Percentiles rank a stretch among this genome's conserved stretches.
Evolutionary conservation across 768 basidiomycete species (phyloP).

Genomic region (Strobilomyces dryophilus): DNA sequence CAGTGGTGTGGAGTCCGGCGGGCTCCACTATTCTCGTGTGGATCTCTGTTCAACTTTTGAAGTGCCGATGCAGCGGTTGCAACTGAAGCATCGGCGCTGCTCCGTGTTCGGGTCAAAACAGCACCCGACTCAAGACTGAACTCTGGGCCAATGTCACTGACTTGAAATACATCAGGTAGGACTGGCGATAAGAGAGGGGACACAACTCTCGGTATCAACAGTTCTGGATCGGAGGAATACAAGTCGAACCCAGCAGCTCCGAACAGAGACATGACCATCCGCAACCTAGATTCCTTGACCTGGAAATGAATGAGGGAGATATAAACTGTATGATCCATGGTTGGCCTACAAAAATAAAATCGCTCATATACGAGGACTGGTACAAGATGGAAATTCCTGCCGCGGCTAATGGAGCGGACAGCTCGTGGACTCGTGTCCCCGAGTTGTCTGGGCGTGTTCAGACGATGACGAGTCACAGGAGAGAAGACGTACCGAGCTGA

Average conservation of each 20-base stretch:
- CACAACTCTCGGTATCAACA: constrained; percentile 27
- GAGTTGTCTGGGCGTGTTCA: constrained; percentile 48
- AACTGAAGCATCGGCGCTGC: constrained; percentile 33
- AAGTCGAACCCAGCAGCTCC: constrained; percentile 61
- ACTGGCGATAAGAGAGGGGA: constrained; percentile 32
- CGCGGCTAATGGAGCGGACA: constrained; percentile 71
- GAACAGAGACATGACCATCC: constrained; percentile 60
- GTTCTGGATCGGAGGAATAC: constrained; percentile 45
- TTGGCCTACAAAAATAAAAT: constrained; percentile 69
- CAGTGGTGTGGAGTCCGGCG: constrained; percentile 5
- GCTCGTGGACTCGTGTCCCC: constrained; percentile 68
- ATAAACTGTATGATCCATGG: not conserved
- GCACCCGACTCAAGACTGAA: constrained; percentile 35
- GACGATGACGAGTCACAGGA: not conserved
- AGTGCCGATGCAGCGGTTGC: constrained; percentile 9
- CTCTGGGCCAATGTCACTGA: constrained; percentile 27
- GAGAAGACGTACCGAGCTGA: constrained; percentile 47
- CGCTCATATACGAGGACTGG: constrained; percentile 78
- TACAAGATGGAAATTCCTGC: constrained; percentile 80
- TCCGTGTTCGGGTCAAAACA: constrained; percentile 47
- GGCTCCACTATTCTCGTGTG: constrained; percentile 2
- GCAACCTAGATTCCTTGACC: constrained; percentile 65
- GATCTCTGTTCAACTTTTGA: constrained; percentile 1
- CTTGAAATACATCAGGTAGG: constrained; percentile 27
- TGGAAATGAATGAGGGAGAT: constrained; percentile 24